A percentile compares a stretch with the other conserved stretches of the same genome.
These are phyloP conservation scores for Dioszegia crocea DNA, from an alignment of 768 basidiomycete species.

Conservation along the genomic window DNA sequence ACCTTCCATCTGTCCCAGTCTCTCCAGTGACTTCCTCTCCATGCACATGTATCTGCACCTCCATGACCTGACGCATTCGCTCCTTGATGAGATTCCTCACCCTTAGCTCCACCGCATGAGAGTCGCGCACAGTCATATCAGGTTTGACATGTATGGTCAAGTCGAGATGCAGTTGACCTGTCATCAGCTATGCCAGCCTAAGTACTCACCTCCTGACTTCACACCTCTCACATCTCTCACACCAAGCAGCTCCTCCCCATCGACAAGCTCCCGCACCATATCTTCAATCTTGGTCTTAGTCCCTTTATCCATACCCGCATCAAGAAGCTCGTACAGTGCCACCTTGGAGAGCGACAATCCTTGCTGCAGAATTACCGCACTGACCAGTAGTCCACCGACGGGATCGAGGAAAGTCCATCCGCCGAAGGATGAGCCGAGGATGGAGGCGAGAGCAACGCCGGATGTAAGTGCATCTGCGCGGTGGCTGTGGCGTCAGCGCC, in stretches of 20 bases:
- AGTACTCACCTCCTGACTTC: slow-evolving; percentile 40
- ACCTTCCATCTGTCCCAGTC: not conserved
- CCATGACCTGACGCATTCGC: slow-evolving; percentile 50
- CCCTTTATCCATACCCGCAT: slow-evolving; percentile 66
- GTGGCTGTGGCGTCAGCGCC: slow-evolving; percentile 55
- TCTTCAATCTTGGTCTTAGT: slow-evolving; percentile 58
- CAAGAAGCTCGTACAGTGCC: slow-evolving; percentile 76
- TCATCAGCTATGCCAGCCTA: slow-evolving; percentile 7
- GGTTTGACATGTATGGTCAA: slow-evolving; percentile 68
- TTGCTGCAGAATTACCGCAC: slow-evolving; percentile 78
- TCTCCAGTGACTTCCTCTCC: slow-evolving; percentile 19
- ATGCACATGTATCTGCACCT: slow-evolving; percentile 49
- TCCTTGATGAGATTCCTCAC: slow-evolving; percentile 53
- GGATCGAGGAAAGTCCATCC: slow-evolving; percentile 85
- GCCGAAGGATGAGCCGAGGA: slow-evolving; percentile 73
- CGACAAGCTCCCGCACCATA: slow-evolving; percentile 59
- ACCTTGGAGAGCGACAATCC: slow-evolving; percentile 64
- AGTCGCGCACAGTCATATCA: slow-evolving; percentile 58
- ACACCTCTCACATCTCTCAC: slow-evolving; percentile 47
- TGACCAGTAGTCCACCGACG: slow-evolving; percentile 86
- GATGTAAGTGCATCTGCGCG: slow-evolving; percentile 96
- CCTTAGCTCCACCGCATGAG: slow-evolving; percentile 60
- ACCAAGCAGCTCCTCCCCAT: slow-evolving; percentile 35
- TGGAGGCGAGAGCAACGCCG: slow-evolving; percentile 82
- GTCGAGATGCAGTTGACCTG: slow-evolving; percentile 79